These are phyloP conservation scores for Catharanthus roseus DNA, from an alignment of 257 asterid species.

Conservation along the genomic window DNA sequence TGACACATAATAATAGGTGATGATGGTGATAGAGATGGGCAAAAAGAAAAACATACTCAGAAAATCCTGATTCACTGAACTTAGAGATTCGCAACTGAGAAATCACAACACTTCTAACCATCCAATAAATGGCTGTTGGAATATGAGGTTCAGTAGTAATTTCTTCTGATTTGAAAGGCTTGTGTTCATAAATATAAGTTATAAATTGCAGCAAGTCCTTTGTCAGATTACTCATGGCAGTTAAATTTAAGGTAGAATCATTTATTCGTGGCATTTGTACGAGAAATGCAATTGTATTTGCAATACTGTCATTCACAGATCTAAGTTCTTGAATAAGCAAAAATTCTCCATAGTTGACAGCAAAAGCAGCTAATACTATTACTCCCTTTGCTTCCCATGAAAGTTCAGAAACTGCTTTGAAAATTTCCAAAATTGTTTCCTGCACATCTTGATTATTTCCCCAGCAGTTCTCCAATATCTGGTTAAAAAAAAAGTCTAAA, in stretches of 20 bases:
- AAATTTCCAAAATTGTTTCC: slow-evolving; percentile 6
- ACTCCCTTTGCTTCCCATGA: slow-evolving; percentile 21
- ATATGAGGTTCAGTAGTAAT: not conserved
- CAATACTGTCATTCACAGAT: not conserved
- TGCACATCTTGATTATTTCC: slow-evolving; percentile 6
- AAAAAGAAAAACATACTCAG: not conserved
- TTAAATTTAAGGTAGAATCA: no score
- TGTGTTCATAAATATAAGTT: slow-evolving; percentile 4
- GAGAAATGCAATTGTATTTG: slow-evolving; percentile 15
- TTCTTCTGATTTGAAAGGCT: not conserved
- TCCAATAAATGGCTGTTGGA: slow-evolving; percentile 19
- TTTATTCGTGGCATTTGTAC: slow-evolving; percentile 8
- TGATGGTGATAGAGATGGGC: not conserved
- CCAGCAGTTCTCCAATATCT: slow-evolving; percentile 16
- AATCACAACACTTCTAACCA: slow-evolving; percentile 15
- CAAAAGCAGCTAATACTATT: slow-evolving; percentile 22
- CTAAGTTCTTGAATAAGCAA: slow-evolving; percentile 13
- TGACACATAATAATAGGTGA: no score
- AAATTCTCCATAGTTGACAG: slow-evolving; percentile 24
- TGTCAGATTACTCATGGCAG: not conserved
- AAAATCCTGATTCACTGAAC: not conserved
- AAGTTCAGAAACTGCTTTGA: slow-evolving; percentile 6
- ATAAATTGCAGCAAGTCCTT: slow-evolving; percentile 6
- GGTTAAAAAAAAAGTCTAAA: no score
- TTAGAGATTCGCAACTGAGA: slow-evolving; percentile 14